A percentile compares a stretch with the other conserved stretches of the same genome.
Conservation (phyloP, 2,329 filamentous ascomycete genomes). For the Neonectria hederae region DNA sequence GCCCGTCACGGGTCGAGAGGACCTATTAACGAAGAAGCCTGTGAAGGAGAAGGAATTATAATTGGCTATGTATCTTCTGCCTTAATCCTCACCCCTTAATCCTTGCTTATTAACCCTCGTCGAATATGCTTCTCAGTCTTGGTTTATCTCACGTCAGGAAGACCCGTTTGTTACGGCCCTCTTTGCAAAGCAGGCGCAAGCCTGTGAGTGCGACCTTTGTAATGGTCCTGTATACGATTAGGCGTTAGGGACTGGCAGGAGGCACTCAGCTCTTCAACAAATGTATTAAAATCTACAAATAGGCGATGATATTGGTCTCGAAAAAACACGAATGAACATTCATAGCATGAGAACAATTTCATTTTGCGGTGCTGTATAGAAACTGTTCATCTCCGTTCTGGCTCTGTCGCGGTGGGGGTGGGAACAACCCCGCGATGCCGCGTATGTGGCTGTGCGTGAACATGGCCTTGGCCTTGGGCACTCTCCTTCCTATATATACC, state of each 20-base stretch:
- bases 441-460: neutral
- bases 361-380: neutral
- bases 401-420: neutral
- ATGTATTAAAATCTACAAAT: slow-evolving; percentile 7
- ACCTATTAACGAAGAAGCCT: slow-evolving; percentile 51
- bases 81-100: too few relatives aligned
- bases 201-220: too few relatives aligned
- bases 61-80: slow-evolving; percentile 8
- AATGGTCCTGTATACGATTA: neutral
- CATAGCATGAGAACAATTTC: neutral
- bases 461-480: neutral
- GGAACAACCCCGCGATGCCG: slow-evolving; percentile 12
- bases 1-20: slow-evolving; percentile 61
- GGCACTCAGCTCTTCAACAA: slow-evolving; percentile 37
- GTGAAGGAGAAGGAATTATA: slow-evolving; percentile 57
- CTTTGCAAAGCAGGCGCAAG: too few relatives aligned
- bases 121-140: too few relatives aligned
- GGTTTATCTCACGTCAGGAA: too few relatives aligned
- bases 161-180: too few relatives aligned
- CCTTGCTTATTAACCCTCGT: too few relatives aligned
- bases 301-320: neutral
- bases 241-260: slow-evolving; percentile 28
- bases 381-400: neutral
- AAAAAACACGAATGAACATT: neutral
- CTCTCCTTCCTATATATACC: neutral